A percentile compares a stretch with the other conserved stretches of the same genome.
Evolutionary conservation across 75 land plant species (phyloP).

Genomic region (Pinus taeda): DNA sequence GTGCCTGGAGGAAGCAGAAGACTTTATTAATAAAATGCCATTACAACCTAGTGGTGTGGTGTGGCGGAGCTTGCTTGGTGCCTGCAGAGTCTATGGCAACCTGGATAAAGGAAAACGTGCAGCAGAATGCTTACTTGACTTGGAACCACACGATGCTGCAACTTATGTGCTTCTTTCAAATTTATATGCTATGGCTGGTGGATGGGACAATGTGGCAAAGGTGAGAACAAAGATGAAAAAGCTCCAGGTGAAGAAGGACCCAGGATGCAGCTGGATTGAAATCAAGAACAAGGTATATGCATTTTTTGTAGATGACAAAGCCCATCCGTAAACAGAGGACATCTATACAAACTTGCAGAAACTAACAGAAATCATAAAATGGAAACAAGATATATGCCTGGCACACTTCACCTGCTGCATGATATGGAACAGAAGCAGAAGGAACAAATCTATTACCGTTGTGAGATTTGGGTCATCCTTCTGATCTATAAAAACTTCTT

Average conservation of each 20-base stretch:
- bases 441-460: no score
- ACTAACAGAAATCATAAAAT: no score
- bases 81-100: constrained; percentile 33
- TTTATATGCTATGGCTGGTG: constrained; percentile 35
- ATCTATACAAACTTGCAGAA: constrained; percentile 3
- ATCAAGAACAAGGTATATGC: constrained; percentile 30
- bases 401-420: no score
- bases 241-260: constrained; percentile 31
- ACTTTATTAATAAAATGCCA: constrained; percentile 32
- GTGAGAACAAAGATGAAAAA: constrained; percentile 21
- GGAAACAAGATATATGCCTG: no score
- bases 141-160: constrained; percentile 21
- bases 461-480: no score
- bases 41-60: constrained; percentile 25
- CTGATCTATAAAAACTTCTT: no score
- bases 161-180: constrained; percentile 44
- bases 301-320: constrained; percentile 20
- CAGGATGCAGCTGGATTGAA: constrained; percentile 48
- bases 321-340: constrained; percentile 10
- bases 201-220: constrained; percentile 43
- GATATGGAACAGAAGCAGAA: no score
- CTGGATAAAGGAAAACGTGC: constrained; percentile 23
- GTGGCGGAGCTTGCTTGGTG: constrained; percentile 35
- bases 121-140: constrained; percentile 15
- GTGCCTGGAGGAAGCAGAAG: constrained; percentile 18